Percentiles rank a stretch among this genome's conserved stretches.
Evolutionary conservation across 495 filamentous ascomycete genomes (phyloP).

Genomic region (Lichenothelia convexa): DNA sequence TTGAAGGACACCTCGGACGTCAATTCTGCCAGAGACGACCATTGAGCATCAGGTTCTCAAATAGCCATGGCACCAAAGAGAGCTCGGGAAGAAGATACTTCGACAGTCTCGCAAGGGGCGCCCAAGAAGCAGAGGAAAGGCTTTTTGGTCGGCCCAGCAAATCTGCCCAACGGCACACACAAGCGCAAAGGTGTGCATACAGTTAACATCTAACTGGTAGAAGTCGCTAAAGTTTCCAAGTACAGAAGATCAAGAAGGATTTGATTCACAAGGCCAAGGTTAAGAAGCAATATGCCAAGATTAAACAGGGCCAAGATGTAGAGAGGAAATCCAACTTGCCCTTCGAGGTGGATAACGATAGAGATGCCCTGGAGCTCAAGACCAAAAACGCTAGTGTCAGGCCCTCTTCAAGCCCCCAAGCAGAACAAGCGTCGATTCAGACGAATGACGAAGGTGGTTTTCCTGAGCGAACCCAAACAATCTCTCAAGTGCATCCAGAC

Average conservation of each 20-base stretch:
- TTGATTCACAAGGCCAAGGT: constrained; percentile 88
- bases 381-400: not conserved
- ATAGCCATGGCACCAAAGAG: constrained; percentile 5
- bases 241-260: constrained; percentile 77
- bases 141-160: constrained; percentile 73
- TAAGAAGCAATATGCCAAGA: constrained; percentile 81
- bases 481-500: not conserved
- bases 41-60: too few species aligned
- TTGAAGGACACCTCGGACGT: too few species aligned
- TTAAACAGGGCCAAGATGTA: constrained; percentile 41
- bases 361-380: not conserved
- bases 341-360: too few species aligned
- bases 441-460: constrained; percentile 7
- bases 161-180: constrained; percentile 83
- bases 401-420: not conserved
- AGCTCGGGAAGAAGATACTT: constrained; percentile 1
- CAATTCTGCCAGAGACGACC: too few species aligned
- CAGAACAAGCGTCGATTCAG: constrained; percentile 1
- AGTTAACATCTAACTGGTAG: not conserved
- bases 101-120: constrained; percentile 16
- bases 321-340: constrained; percentile 1
- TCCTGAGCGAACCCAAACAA: constrained; percentile 4
- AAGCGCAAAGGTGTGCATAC: constrained; percentile 56
- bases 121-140: constrained; percentile 38
- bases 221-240: constrained; percentile 28